Percentiles rank a stretch among this genome's conserved stretches.
Conservation (phyloP, 75 land plant genomes). For the Pinus tabuliformis region DNA sequence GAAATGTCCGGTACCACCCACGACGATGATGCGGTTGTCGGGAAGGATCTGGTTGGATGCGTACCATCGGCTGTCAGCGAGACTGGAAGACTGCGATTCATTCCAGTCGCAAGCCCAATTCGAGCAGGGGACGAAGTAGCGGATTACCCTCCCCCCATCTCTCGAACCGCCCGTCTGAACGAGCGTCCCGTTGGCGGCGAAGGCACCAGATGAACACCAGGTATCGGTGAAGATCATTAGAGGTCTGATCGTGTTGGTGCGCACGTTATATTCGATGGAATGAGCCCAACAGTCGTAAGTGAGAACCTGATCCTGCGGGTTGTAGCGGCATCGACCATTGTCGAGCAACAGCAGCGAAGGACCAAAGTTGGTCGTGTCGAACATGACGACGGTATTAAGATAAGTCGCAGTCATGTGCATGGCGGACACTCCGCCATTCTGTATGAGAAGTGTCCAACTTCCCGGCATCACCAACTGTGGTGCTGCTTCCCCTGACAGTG, state of each 20-base stretch:
- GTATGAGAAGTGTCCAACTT: conserved; percentile 31
- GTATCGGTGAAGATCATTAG: conserved; percentile 8
- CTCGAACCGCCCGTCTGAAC: conserved; percentile 22
- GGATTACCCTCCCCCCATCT: conserved; percentile 8
- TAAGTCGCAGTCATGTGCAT: conserved; percentile 67
- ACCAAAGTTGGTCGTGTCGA: conserved; percentile 50
- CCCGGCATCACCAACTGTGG: not conserved
- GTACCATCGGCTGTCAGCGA: conserved; percentile 22
- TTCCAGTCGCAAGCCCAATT: conserved; percentile 23
- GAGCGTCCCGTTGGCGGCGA: conserved; percentile 20
- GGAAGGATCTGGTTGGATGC: conserved; percentile 63
- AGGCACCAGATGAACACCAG: conserved; percentile 26
- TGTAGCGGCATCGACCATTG: not conserved
- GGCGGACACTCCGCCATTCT: conserved; percentile 52
- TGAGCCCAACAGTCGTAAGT: conserved; percentile 74
- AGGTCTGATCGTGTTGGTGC: conserved; percentile 28
- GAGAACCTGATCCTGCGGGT: conserved; percentile 16
- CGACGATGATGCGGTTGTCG: conserved; percentile 44
- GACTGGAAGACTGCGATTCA: conserved; percentile 6
- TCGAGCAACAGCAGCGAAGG: conserved; percentile 29
- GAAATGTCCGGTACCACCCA: conserved; percentile 47
- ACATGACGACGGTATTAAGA: conserved; percentile 46
- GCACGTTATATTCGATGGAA: conserved; percentile 43
- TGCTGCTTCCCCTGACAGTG: not conserved
- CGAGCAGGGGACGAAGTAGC: conserved; percentile 10